A percentile compares a stretch with the other conserved stretches of the same genome.
Evolutionary conservation across 176 grass and related monocot species (phyloP).

Genomic region (Neostapfia colusana): DNA sequence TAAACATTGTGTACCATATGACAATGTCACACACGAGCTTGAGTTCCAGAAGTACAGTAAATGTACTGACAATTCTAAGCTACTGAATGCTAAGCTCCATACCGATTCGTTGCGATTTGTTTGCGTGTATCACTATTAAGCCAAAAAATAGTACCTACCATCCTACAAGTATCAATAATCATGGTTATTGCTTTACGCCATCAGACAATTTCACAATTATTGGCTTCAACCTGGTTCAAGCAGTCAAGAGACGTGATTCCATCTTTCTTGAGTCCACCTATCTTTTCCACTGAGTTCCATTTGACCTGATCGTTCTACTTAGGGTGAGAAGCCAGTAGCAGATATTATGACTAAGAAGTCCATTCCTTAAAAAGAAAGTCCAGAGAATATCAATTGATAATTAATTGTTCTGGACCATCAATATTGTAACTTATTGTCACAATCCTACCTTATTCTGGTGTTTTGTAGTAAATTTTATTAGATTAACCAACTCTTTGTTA

Average conservation of each 20-base stretch:
- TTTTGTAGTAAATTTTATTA: background rate
- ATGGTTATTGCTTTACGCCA: background rate
- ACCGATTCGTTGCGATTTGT: too few species aligned
- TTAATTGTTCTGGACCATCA: background rate
- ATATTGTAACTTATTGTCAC: background rate
- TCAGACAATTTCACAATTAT: conserved; percentile 21
- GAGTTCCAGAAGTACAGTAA: background rate
- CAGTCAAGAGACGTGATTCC: background rate
- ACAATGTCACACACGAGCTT: background rate
- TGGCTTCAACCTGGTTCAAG: conserved; percentile 19
- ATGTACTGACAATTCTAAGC: background rate
- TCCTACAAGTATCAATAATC: background rate
- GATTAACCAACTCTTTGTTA: background rate
- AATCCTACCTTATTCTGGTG: background rate
- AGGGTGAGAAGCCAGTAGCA: background rate
- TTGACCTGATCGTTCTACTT: conserved; percentile 19
- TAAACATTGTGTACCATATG: background rate
- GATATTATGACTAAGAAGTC: background rate
- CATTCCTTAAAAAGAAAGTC: background rate
- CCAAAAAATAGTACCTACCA: background rate
- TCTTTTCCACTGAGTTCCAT: background rate
- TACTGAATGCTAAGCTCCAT: background rate
- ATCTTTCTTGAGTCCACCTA: background rate
- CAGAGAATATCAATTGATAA: too few species aligned
- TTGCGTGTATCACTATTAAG: too few species aligned